A percentile compares a stretch with the other conserved stretches of the same genome.
Conservation (phyloP, 192 early-diverging fungal genomes). For the Geranomyces variabilis region DNA sequence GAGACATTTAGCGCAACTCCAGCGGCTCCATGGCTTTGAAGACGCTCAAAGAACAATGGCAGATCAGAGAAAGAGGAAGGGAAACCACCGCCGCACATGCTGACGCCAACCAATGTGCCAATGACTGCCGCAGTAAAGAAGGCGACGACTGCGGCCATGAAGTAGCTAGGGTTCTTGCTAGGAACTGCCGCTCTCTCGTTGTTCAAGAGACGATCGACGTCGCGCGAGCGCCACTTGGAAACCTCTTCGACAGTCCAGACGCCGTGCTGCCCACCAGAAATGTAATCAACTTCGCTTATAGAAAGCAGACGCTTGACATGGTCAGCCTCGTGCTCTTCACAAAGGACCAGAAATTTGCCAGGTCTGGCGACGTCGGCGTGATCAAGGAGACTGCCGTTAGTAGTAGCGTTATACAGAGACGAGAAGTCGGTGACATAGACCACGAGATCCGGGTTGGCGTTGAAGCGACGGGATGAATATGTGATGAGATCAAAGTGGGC, state of each 20-base stretch:
- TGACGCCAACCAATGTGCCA: too few species aligned
- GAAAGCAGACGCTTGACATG: not conserved
- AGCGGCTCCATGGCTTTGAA: too few species aligned
- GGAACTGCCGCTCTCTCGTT: not conserved
- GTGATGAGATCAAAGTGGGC: not conserved
- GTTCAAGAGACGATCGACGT: not conserved
- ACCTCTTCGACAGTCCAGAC: conserved; percentile 9
- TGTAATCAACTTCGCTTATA: conserved; percentile 10
- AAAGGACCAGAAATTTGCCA: conserved; percentile 1
- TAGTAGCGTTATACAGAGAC: not conserved
- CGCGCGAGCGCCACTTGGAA: not conserved
- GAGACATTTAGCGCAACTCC: too few species aligned
- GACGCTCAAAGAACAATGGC: too few species aligned
- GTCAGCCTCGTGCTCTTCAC: not conserved
- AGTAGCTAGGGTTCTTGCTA: too few species aligned
- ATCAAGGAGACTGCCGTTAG: conserved; percentile 8
- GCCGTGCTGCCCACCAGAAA: not conserved
- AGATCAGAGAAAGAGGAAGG: too few species aligned
- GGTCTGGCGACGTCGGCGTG: not conserved
- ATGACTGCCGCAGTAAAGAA: too few species aligned
- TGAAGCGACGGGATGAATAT: not conserved
- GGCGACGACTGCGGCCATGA: too few species aligned
- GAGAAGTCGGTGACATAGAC: conserved; percentile 13
- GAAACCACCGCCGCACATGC: too few species aligned
- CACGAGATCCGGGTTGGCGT: not conserved